A percentile compares a stretch with the other conserved stretches of the same genome.
These are phyloP conservation scores for Alternaria hordeiaustralica DNA, from an alignment of 2,329 filamentous ascomycete genomes.

Conservation along the genomic window DNA sequence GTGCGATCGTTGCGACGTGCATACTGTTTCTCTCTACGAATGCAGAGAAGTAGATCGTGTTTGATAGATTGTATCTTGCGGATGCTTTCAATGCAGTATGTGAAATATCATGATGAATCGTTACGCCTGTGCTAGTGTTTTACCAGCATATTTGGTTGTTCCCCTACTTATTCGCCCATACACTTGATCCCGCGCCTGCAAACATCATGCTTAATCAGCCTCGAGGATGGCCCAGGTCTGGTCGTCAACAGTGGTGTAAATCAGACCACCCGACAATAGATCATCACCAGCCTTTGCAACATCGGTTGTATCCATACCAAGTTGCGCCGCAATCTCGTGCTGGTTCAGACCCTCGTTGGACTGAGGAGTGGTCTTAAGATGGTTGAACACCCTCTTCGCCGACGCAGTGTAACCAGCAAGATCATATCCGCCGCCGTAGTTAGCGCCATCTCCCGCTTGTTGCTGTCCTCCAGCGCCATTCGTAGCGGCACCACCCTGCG, in stretches of 20 bases:
- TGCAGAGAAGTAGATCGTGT: constrained; percentile 31
- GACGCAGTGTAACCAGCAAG: constrained; percentile 53
- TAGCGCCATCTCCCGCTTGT: constrained; percentile 31
- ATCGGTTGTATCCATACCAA: constrained; percentile 71
- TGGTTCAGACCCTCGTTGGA: constrained; percentile 85
- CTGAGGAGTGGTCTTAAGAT: constrained; percentile 70
- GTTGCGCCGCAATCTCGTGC: constrained; percentile 72
- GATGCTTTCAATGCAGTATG: not conserved
- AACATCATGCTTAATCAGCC: constrained; percentile 40
- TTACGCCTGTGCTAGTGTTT: not conserved
- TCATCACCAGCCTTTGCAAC: constrained; percentile 83
- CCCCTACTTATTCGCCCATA: not conserved
- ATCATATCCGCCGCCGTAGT: constrained; percentile 40
- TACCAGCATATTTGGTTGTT: not conserved
- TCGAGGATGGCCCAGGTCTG: constrained; percentile 89
- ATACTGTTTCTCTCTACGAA: constrained; percentile 51
- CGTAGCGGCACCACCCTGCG: constrained; percentile 45
- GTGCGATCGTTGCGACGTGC: constrained; percentile 51
- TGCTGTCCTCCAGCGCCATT: constrained; percentile 25
- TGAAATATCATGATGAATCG: not conserved
- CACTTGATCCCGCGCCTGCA: not conserved
- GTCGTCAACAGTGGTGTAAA: constrained; percentile 93
- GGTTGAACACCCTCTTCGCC: constrained; percentile 75
- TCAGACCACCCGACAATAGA: constrained; percentile 72
- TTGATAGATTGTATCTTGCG: not conserved